phyloP scores from a whole-genome alignment of 805 yeast species.

The Saccharomycopsis amapae region DNA sequence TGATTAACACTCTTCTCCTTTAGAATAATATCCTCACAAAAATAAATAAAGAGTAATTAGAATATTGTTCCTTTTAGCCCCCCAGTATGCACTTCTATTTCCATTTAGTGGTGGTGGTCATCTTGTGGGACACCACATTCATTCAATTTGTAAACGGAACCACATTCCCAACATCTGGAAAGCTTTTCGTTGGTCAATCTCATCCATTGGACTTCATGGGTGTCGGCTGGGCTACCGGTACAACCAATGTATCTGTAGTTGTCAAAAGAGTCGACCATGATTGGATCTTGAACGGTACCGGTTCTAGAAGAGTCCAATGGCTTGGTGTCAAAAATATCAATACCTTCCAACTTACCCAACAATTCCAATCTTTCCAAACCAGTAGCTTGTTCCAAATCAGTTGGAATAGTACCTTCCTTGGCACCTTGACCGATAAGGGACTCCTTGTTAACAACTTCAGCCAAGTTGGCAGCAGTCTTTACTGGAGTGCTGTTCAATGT shows the following conservation, averaged over 20 bases:
- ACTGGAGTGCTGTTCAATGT: conserved; percentile 31
- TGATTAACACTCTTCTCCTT: too few species aligned
- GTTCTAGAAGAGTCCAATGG: conserved; percentile 82
- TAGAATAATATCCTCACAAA: too few species aligned
- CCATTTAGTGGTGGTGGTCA: conserved; percentile 34
- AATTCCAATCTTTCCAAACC: conserved; percentile 96
- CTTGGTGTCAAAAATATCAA: conserved; percentile 84
- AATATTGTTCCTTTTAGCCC: too few species aligned
- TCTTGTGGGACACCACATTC: conserved; percentile 74
- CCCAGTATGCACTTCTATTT: too few species aligned
- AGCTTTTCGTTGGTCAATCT: conserved; percentile 75
- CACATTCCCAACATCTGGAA: conserved; percentile 98
- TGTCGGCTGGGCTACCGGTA: conserved; percentile 91
- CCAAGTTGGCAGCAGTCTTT: conserved; percentile 59
- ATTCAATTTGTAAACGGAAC: conserved; percentile 85
- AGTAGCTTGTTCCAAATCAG: conserved; percentile 93
- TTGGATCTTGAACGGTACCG: conserved; percentile 89
- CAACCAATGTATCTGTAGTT: conserved; percentile 95
- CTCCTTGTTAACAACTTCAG: conserved; percentile 73
- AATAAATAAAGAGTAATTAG: too few species aligned
- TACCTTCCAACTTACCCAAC: conserved; percentile 91
- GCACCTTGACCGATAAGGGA: conserved; percentile 92
- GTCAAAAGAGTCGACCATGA: conserved; percentile 82
- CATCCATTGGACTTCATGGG: conserved; percentile 89
- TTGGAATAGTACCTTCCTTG: conserved; percentile 74